Base-by-base conservation (phyloP, 2,329 filamentous ascomycete species). In the Aspergillus niger region DNA sequence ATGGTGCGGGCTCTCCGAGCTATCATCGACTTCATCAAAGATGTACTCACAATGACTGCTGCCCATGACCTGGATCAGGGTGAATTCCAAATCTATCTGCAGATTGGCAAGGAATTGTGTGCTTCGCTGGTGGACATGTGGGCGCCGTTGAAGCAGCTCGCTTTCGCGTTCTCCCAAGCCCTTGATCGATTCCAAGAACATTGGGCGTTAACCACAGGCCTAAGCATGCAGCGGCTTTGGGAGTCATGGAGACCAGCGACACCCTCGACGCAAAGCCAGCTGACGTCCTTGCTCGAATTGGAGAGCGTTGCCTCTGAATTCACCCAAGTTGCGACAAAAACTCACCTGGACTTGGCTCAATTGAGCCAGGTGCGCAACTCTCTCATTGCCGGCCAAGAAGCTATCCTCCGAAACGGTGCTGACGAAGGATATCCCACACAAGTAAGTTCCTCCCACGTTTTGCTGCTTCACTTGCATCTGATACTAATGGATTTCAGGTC, bases 171-270 rank as follows among this genome's bases (percentile, higher is more conserved):
- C 43, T 78, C 64, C 49, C 67, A 61, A 53, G 66, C 68, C 49
- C 75, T 83, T 47, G 78, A 78, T 41, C 82, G 82, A 53, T 94
- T 96, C 70, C 82, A 85, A 24, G 83, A 86, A 15, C 87, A 86
- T 2, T 93, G 92, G 78, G 86, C 87, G 58, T 78, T 96, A 13
- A 87, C 82, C 0, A 92, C 89, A 2, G 92, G 92, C 0, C 79
- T 92, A 11, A 89, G 86, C 65, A 95, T 96, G 90, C 90, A 95
- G 70, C 74, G 79, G 8, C 81, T 96, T 5, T 96, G 93, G 94
- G 84, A 85, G 44, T 70, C 80, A 1, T 85, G 96, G 69, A 85
- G 90, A 56, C 91, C 92, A 32, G 70, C 70, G 10, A 84, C 82
- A 3, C 79, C 84, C 47, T 66, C 70, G 15, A 73, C 71, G 26